phyloP scores from a whole-genome alignment of 1,284 basidiomycete genomes.

The Hypsizygus ulmarius region DNA sequence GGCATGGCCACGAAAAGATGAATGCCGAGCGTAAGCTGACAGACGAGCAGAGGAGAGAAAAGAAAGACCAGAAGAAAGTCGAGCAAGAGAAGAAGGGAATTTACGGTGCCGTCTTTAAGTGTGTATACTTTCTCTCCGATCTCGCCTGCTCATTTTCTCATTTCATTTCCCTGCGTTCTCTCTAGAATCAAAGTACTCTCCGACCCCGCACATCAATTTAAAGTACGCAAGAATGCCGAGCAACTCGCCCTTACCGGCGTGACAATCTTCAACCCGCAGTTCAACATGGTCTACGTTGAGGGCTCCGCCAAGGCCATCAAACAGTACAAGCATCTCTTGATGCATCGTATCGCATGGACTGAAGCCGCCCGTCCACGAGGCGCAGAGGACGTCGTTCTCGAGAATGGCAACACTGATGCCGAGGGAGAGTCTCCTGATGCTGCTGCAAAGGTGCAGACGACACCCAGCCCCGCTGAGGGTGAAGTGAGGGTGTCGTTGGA shows the following conservation, averaged over 20 bases:
- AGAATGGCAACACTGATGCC: conserved; percentile 45
- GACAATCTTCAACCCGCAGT: conserved; percentile 85
- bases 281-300: conserved; percentile 92
- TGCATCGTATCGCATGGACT: conserved; percentile 91
- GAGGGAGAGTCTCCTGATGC: conserved; percentile 31
- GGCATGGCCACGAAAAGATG: conserved; percentile 88
- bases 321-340: conserved; percentile 87
- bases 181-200: conserved; percentile 80
- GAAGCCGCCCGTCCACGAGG: conserved; percentile 83
- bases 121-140: conserved; percentile 29
- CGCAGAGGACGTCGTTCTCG: conserved; percentile 65
- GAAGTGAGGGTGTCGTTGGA: conserved; percentile 56
- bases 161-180: conserved; percentile 8
- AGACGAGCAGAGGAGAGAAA: conserved; percentile 85
- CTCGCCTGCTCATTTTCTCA: not conserved
- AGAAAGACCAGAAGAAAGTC: conserved; percentile 78
- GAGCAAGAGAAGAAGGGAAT: conserved; percentile 90
- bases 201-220: conserved; percentile 95
- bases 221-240: conserved; percentile 94
- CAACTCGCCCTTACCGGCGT: conserved; percentile 87
- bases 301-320: conserved; percentile 86
- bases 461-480: conserved; percentile 28
- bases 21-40: conserved; percentile 91
- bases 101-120: conserved; percentile 88
- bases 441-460: conserved; percentile 6